These are phyloP conservation scores for Rhododendron kiyosumense DNA, from an alignment of 148 eudicot genomes.

Conservation along the genomic window DNA sequence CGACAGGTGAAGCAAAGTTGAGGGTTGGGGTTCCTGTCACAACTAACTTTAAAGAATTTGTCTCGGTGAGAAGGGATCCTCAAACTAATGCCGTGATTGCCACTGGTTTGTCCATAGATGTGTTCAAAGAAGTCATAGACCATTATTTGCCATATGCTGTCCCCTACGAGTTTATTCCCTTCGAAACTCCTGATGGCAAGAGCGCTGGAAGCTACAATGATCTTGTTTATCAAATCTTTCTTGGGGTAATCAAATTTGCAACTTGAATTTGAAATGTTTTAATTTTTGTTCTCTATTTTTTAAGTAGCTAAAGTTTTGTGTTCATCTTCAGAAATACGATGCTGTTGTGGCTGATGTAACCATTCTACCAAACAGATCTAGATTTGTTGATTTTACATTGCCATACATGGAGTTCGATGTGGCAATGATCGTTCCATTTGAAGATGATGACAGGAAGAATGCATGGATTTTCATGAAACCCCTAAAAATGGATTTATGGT, in stretches of 20 bases:
- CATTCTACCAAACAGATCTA: conserved; percentile 39
- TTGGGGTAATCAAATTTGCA: conserved; percentile 20
- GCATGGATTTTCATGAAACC: conserved; percentile 76
- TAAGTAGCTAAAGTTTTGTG: neutral
- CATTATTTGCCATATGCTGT: conserved; percentile 26
- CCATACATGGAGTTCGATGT: conserved; percentile 72
- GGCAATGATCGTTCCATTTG: conserved; percentile 40
- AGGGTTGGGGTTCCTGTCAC: conserved; percentile 40
- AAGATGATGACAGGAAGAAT: conserved; percentile 34
- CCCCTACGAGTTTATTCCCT: conserved; percentile 27
- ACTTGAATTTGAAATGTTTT: neutral
- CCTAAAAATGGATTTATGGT: conserved; percentile 54
- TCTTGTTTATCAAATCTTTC: conserved; percentile 31
- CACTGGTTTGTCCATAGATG: conserved; percentile 49
- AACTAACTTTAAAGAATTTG: conserved; percentile 23
- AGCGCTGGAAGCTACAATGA: conserved; percentile 25
- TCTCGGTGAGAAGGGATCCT: conserved; percentile 24
- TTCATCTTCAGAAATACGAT: conserved; percentile 37
- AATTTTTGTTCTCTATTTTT: neutral
- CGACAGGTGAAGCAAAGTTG: conserved; percentile 29
- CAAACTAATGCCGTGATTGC: conserved; percentile 6
- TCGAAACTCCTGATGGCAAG: conserved; percentile 11
- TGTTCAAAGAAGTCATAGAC: conserved; percentile 36
- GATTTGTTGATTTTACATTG: conserved; percentile 47
- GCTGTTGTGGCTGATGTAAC: conserved; percentile 60